Evolutionary conservation across 2,329 filamentous ascomycete species (phyloP), one percentile per base, ranked within the genome.

Genomic region (Calonectria honghensis): DNA sequence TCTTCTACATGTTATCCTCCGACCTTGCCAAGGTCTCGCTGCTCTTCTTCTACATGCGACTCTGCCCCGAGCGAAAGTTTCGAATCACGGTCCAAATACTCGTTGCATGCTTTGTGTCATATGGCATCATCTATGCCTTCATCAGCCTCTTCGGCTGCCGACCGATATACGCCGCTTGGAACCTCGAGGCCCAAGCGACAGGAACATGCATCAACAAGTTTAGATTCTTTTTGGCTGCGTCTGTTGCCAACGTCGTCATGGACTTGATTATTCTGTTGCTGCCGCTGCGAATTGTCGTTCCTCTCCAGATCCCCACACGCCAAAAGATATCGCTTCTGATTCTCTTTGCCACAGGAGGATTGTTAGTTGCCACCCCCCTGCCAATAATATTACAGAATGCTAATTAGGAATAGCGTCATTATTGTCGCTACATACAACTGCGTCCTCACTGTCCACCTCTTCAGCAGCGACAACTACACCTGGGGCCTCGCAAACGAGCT

Each of bases 181-280:
- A 79, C 7, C 78, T 80, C 5, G 78, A 66, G 1, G 78, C 77
- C 0, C 76, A 78, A 37, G 75, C 72, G 0, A 80, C 73, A 0
- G 77, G 78, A 3, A 78, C 78, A 37, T 80, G 78, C 7, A 73
- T 80, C 0, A 78, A 80, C 14, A 80, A 80, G 41, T 80, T 80
- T 10, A 72, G 78, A 0, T 80, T 80, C 27, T 80, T 80, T 45
- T 45, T 80, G 37, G 78, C 78, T 5, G 78, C 78, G 0, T 80
- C 78, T 0, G 78, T 80, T 4, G 78, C 78, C 29, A 80, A 80
- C 1, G 77, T 80, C 2, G 73, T 80, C 4, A 80, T 80, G 78
- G 78, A 63, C 27, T 16, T 63, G 3, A 20, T 63, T 13, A 63
- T 63, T 24, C 57, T 63, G 6, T 37, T 63, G 24, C 57, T 63